phyloP scores from a whole-genome alignment of 352 stramenopile species.

The Globisporangium orthogonon region DNA sequence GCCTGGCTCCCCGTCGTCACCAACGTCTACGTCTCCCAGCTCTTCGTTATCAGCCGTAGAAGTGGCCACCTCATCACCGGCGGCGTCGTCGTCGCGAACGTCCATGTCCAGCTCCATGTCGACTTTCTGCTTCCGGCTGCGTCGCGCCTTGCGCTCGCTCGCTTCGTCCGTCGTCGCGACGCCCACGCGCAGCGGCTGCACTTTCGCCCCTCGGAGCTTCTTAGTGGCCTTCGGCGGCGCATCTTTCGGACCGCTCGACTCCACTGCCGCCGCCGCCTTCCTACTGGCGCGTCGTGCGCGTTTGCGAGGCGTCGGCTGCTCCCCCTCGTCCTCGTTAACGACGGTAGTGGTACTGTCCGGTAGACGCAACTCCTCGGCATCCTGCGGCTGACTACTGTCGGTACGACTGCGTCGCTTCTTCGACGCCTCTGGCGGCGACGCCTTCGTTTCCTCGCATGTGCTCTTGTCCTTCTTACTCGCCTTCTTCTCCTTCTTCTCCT shows the following conservation, averaged over 20 bases:
- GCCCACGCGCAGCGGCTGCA: slow-evolving; percentile 27
- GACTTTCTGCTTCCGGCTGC: slow-evolving; percentile 23
- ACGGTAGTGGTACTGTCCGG: too few species aligned
- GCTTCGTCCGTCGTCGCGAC: slow-evolving; percentile 48
- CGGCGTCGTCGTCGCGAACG: slow-evolving; percentile 17
- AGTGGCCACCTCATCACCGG: neutral
- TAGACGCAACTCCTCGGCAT: too few species aligned
- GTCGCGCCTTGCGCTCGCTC: slow-evolving; percentile 32
- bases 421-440: too few species aligned
- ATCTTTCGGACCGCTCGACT: too few species aligned
- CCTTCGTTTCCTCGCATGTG: neutral
- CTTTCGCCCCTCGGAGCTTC: neutral
- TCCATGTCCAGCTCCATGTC: slow-evolving; percentile 60
- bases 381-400: neutral
- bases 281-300: neutral
- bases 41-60: slow-evolving; percentile 4
- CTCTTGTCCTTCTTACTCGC: slow-evolving; percentile 2
- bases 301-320: neutral
- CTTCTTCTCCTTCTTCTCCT: slow-evolving; percentile 5
- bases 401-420: neutral
- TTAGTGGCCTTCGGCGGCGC: neutral
- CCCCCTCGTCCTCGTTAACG: too few species aligned
- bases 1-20: slow-evolving; percentile 6
- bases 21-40: slow-evolving; percentile 9
- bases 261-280: too few species aligned